Base-by-base conservation (phyloP, 768 basidiomycete species). In the Pulveroboletus sp. region DNA sequence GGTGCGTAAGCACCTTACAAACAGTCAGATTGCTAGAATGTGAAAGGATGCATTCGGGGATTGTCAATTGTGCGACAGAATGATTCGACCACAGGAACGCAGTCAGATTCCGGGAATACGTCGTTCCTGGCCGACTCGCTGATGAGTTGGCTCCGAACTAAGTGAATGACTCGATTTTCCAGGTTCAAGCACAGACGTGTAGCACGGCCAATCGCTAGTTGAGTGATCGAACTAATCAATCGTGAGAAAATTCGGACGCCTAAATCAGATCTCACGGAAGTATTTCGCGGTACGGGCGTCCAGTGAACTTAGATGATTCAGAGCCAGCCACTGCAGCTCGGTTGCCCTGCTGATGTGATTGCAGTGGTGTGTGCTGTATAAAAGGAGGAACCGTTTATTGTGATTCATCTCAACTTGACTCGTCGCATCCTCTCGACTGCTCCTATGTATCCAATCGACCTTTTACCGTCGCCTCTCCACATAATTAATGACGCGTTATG, bases 391-490 rank as follows among this genome's bases (percentile, higher is more conserved):
- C 43, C 51, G 12, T 27, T 20, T 14, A 32, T 20, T 32, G 10
- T 16, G 36, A 39, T 51, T 23, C 43, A 27, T 49, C 41, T 42
- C 59, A 55, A 49, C 41, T 41, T 29, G 20, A 20, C n/a, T 47
- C 43, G 2, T 29, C 23, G 24, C 40, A 22, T 30, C 17, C 47
- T 20, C 45, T 45, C 43, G 36, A 44, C 54, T 36, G 49, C 45
- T 49, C 30, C 51, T 50, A 68, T 68, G 66, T 55, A 58, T 48
- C 56, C 59, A 10, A 47, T 66, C 30, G 62, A 73, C 56, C 60
- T 82, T 50, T 69, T 84, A 52, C 79, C 79, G 23, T 78, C 78
- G 2, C 80, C 81, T 22, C 69, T 76, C 38, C 71, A 77, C 19
- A 68, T 83, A 50, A 64, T 81, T 51, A 70, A 72, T 35, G 70